Percentiles rank a stretch among this genome's conserved stretches.
phyloP scores from a whole-genome alignment of 345 rosid genomes.

The Salix viminalis region DNA sequence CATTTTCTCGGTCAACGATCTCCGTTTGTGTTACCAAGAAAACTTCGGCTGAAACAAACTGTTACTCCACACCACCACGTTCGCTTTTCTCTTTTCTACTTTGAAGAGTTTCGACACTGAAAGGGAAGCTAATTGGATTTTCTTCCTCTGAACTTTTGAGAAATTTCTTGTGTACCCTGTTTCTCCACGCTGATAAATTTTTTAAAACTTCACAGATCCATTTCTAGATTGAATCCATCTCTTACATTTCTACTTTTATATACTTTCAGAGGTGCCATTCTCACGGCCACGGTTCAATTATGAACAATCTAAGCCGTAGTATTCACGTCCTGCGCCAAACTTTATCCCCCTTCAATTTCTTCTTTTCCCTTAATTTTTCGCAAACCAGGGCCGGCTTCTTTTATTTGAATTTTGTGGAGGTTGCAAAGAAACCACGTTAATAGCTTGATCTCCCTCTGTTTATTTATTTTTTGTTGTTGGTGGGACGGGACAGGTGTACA shows the following conservation, averaged over 20 bases:
- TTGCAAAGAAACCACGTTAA: background rate
- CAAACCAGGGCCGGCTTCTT: background rate
- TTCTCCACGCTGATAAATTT: background rate
- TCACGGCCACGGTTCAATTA: background rate
- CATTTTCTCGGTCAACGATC: background rate
- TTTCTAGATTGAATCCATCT: slow-evolving; percentile 5
- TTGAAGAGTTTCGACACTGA: background rate
- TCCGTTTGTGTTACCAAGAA: background rate
- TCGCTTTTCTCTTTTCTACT: background rate
- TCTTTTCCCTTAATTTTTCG: background rate
- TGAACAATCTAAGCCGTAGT: background rate
- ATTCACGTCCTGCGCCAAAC: background rate
- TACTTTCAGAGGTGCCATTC: background rate
- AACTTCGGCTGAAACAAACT: background rate
- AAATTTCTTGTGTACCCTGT: background rate
- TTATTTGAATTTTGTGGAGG: slow-evolving; percentile 12
- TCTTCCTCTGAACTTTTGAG: too few relatives aligned
- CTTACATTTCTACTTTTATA: background rate
- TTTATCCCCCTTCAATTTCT: too few relatives aligned
- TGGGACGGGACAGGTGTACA: slow-evolving; percentile 28
- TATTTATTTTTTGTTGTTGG: background rate
- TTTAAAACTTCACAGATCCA: background rate
- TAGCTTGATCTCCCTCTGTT: background rate
- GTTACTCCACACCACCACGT: background rate
- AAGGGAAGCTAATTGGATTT: background rate